Evolutionary conservation across 1,284 basidiomycete species (phyloP).

Genomic region (Gomphus bonarii): DNA sequence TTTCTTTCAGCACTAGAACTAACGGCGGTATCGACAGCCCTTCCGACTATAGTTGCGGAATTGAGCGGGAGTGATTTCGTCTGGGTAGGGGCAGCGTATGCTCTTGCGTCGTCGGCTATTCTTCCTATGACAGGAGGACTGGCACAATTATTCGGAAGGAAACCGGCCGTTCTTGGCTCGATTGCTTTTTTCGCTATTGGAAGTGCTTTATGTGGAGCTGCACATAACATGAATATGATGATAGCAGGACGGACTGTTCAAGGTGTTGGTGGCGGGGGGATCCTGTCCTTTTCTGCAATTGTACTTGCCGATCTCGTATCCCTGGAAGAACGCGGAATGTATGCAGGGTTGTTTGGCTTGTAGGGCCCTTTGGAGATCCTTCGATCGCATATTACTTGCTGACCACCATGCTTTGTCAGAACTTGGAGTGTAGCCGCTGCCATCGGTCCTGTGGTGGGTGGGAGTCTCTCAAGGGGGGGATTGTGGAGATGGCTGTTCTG

Average conservation of each 20-base stretch:
- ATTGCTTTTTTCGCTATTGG: conserved; percentile 30
- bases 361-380: conserved; percentile 4
- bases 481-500: conserved; percentile 34
- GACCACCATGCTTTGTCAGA: conserved; percentile 7
- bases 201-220: conserved; percentile 30
- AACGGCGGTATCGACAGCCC: conserved; percentile 23
- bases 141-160: conserved; percentile 28
- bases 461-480: conserved; percentile 23
- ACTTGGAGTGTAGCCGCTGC: conserved; percentile 26
- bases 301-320: conserved; percentile 29
- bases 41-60: conserved; percentile 20
- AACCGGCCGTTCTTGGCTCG: conserved; percentile 22
- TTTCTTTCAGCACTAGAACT: conserved; percentile 28
- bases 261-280: conserved; percentile 32
- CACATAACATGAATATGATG: conserved; percentile 28
- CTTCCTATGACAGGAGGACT: conserved; percentile 25
- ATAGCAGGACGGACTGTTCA: conserved; percentile 28
- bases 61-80: conserved; percentile 19
- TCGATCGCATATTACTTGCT: not conserved
- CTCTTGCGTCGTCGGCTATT: conserved; percentile 26
- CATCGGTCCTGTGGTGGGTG: conserved; percentile 28
- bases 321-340: conserved; percentile 29
- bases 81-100: conserved; percentile 30
- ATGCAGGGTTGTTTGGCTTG: conserved; percentile 25
- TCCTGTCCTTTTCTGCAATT: conserved; percentile 29